These are phyloP conservation scores for Lactifluus pinguis DNA, from an alignment of 768 basidiomycete species.

Conservation along the genomic window DNA sequence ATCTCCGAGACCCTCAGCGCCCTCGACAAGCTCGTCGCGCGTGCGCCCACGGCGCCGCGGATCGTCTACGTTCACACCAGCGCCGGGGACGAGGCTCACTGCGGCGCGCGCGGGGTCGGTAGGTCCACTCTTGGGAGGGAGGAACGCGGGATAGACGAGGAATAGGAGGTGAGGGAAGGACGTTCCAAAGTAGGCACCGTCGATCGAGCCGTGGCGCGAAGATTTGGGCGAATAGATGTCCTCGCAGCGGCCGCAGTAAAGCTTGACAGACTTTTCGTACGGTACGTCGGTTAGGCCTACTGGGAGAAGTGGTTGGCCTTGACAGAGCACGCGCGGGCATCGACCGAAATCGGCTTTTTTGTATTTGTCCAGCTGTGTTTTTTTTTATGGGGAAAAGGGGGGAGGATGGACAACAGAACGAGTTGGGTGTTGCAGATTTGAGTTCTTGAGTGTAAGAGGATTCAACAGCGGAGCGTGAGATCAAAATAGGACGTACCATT, in stretches of 20 bases:
- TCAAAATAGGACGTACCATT: constrained; percentile 52
- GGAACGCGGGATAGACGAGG: constrained; percentile 91
- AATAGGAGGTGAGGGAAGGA: constrained; percentile 96
- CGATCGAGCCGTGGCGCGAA: constrained; percentile 92
- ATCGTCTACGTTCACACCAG: constrained; percentile 26
- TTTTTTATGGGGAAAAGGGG: neutral
- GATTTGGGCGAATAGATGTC: constrained; percentile 98
- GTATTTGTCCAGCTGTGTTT: constrained; percentile 81
- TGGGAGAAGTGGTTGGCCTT: constrained; percentile 88
- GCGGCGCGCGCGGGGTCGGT: constrained; percentile 28
- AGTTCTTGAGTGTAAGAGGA: neutral
- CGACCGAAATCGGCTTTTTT: constrained; percentile 97
- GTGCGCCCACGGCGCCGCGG: constrained; percentile 21
- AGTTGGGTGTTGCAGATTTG: neutral
- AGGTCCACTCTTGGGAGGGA: constrained; percentile 70
- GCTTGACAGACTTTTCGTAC: constrained; percentile 97
- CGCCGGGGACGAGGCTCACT: constrained; percentile 22
- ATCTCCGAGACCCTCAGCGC: constrained; percentile 48
- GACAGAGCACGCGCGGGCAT: constrained; percentile 95
- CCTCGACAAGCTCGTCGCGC: constrained; percentile 42
- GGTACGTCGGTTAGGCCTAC: constrained; percentile 96
- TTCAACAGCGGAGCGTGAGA: neutral
- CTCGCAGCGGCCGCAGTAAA: constrained; percentile 97
- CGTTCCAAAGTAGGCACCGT: constrained; percentile 97
- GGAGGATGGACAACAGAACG: neutral